Base-by-base conservation (phyloP, 495 filamentous ascomycete genomes). In the Penicillium mononematosum region DNA sequence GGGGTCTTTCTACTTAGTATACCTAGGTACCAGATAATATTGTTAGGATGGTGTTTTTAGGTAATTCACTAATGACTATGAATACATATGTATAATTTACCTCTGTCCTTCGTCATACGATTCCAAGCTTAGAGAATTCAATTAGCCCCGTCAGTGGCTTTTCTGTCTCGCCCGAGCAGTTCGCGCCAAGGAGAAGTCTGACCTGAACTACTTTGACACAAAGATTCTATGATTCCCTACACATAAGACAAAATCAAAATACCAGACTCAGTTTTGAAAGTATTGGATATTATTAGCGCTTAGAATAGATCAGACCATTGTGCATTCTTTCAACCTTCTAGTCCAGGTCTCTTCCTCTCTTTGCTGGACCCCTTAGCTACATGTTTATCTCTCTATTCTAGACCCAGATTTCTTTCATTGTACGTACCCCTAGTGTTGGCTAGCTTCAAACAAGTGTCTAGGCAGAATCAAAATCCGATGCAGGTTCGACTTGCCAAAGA, bases 401-500 rank as follows among this genome's bases (percentile, higher is more conserved):
- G 3, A 17, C 36, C 36, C n/a, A n/a, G 2, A 17, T 39, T n/a
- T 3, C 5, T 17, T 39, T 39, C 36, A 39, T 17, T 39, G 36
- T 39, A 17, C 3, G 3, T 38, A 7, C 34, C 36, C 7, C 36
- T 44, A 44, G 20, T 46, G 24, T 19, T 27, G 24, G 22, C 24
- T 8, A 29, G 25, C 45, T 17, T 29, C 47, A 50, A 38, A 44
- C 19, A 44, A 20, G 7, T 38, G 32, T 39, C 20, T 50, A 12
- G 31, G 20, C 17, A 25, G 27, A 49, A 49, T 12, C 50, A 42
- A 24, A 52, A 20, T 36, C 31, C 38, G 4, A 52, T 7, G 11
- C 36, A 17, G 12, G 8, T 53, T 53, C 24, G 25, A 42, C 22
- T 41, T 52, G 24, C 25, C 14, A 25, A 44, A 43, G 50, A 53